Conservation (phyloP, 1,139 yeast genomes). For the Hansenula lynferdii region DNA sequence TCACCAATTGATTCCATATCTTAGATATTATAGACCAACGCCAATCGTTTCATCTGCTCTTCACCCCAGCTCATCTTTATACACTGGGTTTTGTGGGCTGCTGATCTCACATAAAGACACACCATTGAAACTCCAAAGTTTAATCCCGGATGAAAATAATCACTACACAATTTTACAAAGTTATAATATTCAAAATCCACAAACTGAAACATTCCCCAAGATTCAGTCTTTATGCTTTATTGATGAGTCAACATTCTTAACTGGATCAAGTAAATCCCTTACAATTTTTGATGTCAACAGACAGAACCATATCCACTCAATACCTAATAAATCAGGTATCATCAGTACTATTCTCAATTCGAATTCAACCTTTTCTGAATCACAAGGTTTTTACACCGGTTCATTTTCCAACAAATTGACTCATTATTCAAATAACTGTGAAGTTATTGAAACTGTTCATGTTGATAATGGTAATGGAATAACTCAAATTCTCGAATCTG, state of each 20-base stretch:
- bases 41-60: conserved; percentile 20
- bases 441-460: not conserved
- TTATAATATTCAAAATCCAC: conserved; percentile 12
- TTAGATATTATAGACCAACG: conserved; percentile 16
- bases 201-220: conserved; percentile 22
- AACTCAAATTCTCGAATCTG: conserved; percentile 25
- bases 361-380: conserved; percentile 8
- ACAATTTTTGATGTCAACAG: conserved; percentile 23
- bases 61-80: conserved; percentile 23
- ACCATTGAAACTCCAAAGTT: conserved; percentile 24
- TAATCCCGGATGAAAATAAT: conserved; percentile 19
- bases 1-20: conserved; percentile 19
- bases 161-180: conserved; percentile 6
- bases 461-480: conserved; percentile 21
- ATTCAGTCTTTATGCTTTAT: conserved; percentile 15
- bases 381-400: conserved; percentile 14
- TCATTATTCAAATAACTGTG: conserved; percentile 5
- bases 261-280: conserved; percentile 20
- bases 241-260: conserved; percentile 12
- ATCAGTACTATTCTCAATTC: conserved; percentile 12
- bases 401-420: conserved; percentile 12
- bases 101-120: conserved; percentile 21
- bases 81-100: conserved; percentile 15
- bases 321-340: conserved; percentile 10
- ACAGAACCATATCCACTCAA: conserved; percentile 6